Percentiles rank a stretch among this genome's conserved stretches.
Evolutionary conservation across 768 basidiomycete genomes (phyloP).

Genomic region (Serendipita vermifera): DNA sequence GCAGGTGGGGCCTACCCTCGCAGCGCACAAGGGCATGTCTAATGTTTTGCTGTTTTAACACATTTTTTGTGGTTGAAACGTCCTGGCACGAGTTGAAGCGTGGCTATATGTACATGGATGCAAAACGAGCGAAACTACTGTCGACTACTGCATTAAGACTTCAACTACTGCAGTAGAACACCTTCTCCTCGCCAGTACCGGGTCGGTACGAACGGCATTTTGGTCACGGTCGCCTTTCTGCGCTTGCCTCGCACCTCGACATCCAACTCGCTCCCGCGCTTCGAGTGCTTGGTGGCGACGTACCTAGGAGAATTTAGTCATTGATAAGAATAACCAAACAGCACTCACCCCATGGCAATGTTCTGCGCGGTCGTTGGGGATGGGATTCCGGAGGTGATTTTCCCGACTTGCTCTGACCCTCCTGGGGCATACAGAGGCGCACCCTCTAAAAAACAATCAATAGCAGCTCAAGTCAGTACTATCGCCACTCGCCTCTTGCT

Average conservation of each 20-base stretch:
- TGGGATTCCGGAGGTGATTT: conserved; percentile 89
- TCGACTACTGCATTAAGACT: too few relatives aligned
- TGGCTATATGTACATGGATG: too few relatives aligned
- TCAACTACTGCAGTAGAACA: background rate
- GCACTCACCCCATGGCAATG: conserved; percentile 69
- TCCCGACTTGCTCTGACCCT: conserved; percentile 48
- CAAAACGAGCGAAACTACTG: too few relatives aligned
- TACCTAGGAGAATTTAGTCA: conserved; percentile 28
- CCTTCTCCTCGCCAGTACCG: conserved; percentile 61
- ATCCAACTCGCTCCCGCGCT: conserved; percentile 74
- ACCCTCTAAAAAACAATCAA: conserved; percentile 41
- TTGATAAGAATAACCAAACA: background rate
- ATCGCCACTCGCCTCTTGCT: conserved; percentile 51
- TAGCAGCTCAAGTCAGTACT: background rate
- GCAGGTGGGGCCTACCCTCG: too few relatives aligned
- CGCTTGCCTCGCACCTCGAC: conserved; percentile 77
- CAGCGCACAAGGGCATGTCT: too few relatives aligned
- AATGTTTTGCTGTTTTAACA: too few relatives aligned
- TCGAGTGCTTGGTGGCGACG: conserved; percentile 66
- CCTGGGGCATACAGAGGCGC: conserved; percentile 54
- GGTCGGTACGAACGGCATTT: conserved; percentile 80
- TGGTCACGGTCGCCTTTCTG: conserved; percentile 56
- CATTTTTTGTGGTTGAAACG: too few relatives aligned
- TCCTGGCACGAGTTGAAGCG: too few relatives aligned
- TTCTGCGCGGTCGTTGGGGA: conserved; percentile 82